Evolutionary conservation across 2,329 filamentous ascomycete genomes (phyloP).

Genomic region (Penicillium sclerotigenum): DNA sequence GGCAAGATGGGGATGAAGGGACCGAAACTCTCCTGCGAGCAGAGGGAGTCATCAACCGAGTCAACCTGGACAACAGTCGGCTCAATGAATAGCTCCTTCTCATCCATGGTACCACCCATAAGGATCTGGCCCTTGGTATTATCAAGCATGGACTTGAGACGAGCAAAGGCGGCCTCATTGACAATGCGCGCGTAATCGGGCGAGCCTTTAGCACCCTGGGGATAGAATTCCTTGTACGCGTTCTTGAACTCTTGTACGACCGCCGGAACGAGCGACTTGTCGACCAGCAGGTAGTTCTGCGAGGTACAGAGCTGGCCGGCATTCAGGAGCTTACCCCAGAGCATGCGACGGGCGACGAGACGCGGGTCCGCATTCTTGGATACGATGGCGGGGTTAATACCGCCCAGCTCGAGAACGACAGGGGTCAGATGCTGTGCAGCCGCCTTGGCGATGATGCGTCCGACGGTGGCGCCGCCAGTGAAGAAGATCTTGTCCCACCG

Average conservation of each 20-base stretch:
- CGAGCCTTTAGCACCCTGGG: constrained; percentile 73
- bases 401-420: constrained; percentile 83
- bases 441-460: constrained; percentile 83
- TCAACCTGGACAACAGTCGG: constrained; percentile 87
- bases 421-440: constrained; percentile 87
- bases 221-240: constrained; percentile 74
- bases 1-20: constrained; percentile 84
- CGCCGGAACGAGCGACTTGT: constrained; percentile 66
- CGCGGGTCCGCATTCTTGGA: constrained; percentile 76
- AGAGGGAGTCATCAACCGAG: constrained; percentile 69
- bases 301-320: constrained; percentile 89
- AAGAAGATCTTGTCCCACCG: constrained; percentile 99
- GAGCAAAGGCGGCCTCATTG: constrained; percentile 73
- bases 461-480: constrained; percentile 75
- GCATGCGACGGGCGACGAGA: constrained; percentile 75
- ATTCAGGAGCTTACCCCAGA: constrained; percentile 86
- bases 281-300: constrained; percentile 87
- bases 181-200: constrained; percentile 77
- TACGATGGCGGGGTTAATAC: constrained; percentile 86
- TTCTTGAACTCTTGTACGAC: constrained; percentile 74
- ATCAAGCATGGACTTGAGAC: constrained; percentile 90
- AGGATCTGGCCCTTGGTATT: constrained; percentile 77
- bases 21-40: constrained; percentile 84
- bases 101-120: constrained; percentile 79
- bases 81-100: constrained; percentile 77